Conservation (phyloP, 495 filamentous ascomycete species). For the Pyronema domesticum region DNA sequence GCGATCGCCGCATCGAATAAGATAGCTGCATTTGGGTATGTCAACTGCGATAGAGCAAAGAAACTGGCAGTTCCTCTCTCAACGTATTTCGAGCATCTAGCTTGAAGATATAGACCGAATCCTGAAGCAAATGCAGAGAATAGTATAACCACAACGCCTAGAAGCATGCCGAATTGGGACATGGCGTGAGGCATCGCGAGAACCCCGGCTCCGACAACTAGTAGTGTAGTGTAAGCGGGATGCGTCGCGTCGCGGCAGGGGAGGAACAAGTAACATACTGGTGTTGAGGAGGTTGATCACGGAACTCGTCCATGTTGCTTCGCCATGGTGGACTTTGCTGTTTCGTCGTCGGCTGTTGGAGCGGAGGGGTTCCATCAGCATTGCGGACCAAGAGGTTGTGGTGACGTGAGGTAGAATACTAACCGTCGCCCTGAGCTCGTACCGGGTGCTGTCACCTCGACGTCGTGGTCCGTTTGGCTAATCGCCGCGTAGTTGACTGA, state of each 20-base stretch:
- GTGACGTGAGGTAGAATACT: too few species aligned
- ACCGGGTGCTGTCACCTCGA: constrained; percentile 1
- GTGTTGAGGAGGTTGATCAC: constrained; percentile 93
- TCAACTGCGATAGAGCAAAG: constrained; percentile 85
- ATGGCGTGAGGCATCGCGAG: constrained; percentile 89
- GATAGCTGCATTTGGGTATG: constrained; percentile 89
- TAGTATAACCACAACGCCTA: constrained; percentile 67
- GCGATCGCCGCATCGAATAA: constrained; percentile 92
- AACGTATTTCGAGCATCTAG: constrained; percentile 77
- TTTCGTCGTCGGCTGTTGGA: constrained; percentile 12
- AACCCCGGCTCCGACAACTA: constrained; percentile 84
- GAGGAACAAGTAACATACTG: constrained; percentile 34
- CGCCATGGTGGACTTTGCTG: constrained; percentile 26
- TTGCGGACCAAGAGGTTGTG: constrained; percentile 4
- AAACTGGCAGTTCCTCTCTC: constrained; percentile 69
- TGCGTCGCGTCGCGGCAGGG: not conserved
- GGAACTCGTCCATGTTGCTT: constrained; percentile 78
- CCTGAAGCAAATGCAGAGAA: constrained; percentile 81
- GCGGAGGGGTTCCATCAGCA: not conserved
- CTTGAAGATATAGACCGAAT: constrained; percentile 88
- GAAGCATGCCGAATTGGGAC: constrained; percentile 71
- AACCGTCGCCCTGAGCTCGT: not conserved
- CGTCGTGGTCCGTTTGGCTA: constrained; percentile 13
- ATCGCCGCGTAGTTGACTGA: constrained; percentile 18
- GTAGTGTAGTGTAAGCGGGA: constrained; percentile 3